These are phyloP conservation scores for Botrytis byssoidea DNA, from an alignment of 2,329 filamentous ascomycete species.

Conservation along the genomic window DNA sequence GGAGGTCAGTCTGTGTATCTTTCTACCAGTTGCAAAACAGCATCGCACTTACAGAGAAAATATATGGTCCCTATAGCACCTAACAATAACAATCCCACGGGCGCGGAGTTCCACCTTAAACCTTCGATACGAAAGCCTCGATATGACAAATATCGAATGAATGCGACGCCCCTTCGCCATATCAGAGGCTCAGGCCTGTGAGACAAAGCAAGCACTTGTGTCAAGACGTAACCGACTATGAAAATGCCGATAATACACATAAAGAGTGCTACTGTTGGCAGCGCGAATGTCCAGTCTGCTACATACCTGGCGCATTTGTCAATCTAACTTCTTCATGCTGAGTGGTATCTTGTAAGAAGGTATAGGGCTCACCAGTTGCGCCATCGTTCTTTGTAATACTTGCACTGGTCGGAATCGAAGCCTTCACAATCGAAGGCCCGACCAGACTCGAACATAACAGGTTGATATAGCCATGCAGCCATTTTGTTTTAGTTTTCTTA, in stretches of 20 bases:
- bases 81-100: not conserved
- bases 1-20: not conserved
- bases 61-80: not conserved
- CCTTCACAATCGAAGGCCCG: not conserved
- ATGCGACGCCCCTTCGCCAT: not conserved
- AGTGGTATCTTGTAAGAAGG: not conserved
- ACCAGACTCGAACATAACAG: not conserved
- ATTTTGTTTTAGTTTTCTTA: not conserved
- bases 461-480: not conserved
- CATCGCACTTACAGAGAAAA: not conserved
- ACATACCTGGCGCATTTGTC: not conserved
- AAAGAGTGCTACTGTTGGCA: not conserved
- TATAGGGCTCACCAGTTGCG: not conserved
- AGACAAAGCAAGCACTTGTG: not conserved
- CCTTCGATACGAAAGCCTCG: not conserved
- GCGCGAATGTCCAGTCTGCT: not conserved
- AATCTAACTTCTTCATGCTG: not conserved
- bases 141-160: not conserved
- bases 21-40: not conserved
- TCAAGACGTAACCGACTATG: not conserved
- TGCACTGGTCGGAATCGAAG: not conserved
- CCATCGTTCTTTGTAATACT: not conserved
- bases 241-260: not conserved
- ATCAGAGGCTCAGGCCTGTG: not conserved
- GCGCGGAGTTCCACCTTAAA: not conserved